A percentile compares a stretch with the other conserved stretches of the same genome.
These are phyloP conservation scores for Pichia sp. DNA, from an alignment of 1,139 yeast genomes.

Conservation along the genomic window DNA sequence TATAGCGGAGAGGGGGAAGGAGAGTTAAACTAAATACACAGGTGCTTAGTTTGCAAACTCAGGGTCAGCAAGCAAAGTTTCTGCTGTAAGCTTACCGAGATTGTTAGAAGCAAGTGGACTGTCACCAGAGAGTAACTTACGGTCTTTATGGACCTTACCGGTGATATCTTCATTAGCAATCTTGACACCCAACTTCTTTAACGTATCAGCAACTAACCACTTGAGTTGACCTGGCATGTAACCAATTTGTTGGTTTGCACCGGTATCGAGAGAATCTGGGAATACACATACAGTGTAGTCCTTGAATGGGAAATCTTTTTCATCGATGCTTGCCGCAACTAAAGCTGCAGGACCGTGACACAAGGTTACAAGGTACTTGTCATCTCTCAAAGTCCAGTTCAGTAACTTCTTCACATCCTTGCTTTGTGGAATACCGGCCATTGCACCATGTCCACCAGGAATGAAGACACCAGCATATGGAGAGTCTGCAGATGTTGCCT, in stretches of 20 bases:
- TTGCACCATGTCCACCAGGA: constrained; percentile 13
- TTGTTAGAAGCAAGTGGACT: constrained; percentile 11
- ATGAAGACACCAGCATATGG: constrained; percentile 11
- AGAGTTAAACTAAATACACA: no score
- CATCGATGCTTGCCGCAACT: constrained; percentile 7
- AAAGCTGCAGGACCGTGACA: constrained; percentile 12
- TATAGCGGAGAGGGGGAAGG: no score
- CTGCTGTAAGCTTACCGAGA: constrained; percentile 11
- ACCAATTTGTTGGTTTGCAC: constrained; percentile 11
- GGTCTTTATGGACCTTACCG: constrained; percentile 9
- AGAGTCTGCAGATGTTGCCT: constrained; percentile 1
- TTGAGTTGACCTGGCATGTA: constrained; percentile 12
- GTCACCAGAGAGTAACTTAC: constrained; percentile 9
- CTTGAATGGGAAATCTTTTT: constrained; percentile 8
- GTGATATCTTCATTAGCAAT: constrained; percentile 9
- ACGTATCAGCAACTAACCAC: constrained; percentile 10
- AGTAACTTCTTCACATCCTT: constrained; percentile 6
- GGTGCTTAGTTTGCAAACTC: neutral
- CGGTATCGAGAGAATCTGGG: constrained; percentile 11
- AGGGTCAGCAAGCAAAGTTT: constrained; percentile 8
- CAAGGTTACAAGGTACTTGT: constrained; percentile 8
- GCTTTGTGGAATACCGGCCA: constrained; percentile 8
- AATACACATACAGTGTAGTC: constrained; percentile 8
- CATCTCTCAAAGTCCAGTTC: constrained; percentile 10
- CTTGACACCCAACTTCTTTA: constrained; percentile 5